Evolutionary conservation across 352 stramenopile genomes (phyloP), one percentile per base, ranked within the genome.

Genomic region (Pythium insidiosum): DNA sequence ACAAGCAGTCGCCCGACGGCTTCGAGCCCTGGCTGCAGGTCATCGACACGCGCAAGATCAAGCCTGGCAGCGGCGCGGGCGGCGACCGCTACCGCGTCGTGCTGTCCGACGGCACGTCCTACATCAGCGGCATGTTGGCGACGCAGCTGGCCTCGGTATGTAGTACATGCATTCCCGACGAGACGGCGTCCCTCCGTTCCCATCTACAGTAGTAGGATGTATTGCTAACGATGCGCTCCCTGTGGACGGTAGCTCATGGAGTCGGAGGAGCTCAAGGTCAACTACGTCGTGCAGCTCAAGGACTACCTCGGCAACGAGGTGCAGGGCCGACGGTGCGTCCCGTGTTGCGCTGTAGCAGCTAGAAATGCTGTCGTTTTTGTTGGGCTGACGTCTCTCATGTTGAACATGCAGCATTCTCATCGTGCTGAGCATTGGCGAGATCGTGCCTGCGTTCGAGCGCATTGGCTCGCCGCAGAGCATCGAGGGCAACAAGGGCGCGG

Each of bases 41-140:
- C 38, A 93, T 93, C 41, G 78, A 93, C 58, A 87, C 73, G 23
- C 88, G 88, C 65, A 89, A 89, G 68, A 93, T 93, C 60, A 86
- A 88, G 34, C 80, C 81, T 1, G 68, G 69, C 24, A 90, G 67
- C 28, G 78, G 81, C 46, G 55, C 67, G 10, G 76, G 76, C 35
- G 75, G 73, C 31, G 78, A 93, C 50, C 67, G 81, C 53, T 93
- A 91, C 63, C 71, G 76, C 21, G 71, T 93, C 41, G 70, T 93
- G 50, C 62, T 93, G 30, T 93, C 81, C 31, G 81, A 93, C 19
- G 81, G 81, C 26, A 57, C 62, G 16, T 78, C 61, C 26, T 93
- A 83, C 59, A 89, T 93, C 48, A 93, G 81, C 52, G 81, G 81
- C 43, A 93, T 93, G 81, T 63, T 93, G 18, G 80, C 81, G 11